These are phyloP conservation scores for Rosa chinensis DNA, from an alignment of 306 rosid genomes.

Conservation along the genomic window DNA sequence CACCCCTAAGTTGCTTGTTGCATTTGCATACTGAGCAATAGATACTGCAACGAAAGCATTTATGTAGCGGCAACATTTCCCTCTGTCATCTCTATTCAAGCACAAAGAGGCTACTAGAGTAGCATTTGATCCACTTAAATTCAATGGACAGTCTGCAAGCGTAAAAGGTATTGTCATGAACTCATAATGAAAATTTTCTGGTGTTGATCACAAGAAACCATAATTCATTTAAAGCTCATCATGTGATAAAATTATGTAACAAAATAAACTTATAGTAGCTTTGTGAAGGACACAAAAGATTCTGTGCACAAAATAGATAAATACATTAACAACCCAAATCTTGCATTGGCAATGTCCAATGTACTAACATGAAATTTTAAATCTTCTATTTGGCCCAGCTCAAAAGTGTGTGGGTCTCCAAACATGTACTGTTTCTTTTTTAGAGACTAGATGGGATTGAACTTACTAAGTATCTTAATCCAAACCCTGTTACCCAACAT, in stretches of 20 bases:
- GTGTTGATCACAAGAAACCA: background rate
- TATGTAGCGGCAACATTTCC: slow-evolving; percentile 92
- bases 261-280: background rate
- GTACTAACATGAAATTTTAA: background rate
- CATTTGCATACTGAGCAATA: slow-evolving; percentile 76
- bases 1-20: slow-evolving; percentile 76
- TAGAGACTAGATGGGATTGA: background rate
- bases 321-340: background rate
- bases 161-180: slow-evolving; percentile 2
- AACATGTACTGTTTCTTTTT: background rate
- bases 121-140: slow-evolving; percentile 71
- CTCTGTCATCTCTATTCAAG: slow-evolving; percentile 60
- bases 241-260: background rate
- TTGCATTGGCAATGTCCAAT: background rate
- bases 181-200: slow-evolving; percentile 16
- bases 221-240: background rate
- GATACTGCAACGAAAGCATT: slow-evolving; percentile 84
- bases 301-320: background rate
- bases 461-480: background rate
- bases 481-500: background rate
- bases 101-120: slow-evolving; percentile 79
- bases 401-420: background rate
- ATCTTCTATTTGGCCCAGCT: background rate
- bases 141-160: slow-evolving; percentile 90
- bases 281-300: background rate